phyloP scores from a whole-genome alignment of 2,329 filamentous ascomycete species.

The Colletotrichum sp. region DNA sequence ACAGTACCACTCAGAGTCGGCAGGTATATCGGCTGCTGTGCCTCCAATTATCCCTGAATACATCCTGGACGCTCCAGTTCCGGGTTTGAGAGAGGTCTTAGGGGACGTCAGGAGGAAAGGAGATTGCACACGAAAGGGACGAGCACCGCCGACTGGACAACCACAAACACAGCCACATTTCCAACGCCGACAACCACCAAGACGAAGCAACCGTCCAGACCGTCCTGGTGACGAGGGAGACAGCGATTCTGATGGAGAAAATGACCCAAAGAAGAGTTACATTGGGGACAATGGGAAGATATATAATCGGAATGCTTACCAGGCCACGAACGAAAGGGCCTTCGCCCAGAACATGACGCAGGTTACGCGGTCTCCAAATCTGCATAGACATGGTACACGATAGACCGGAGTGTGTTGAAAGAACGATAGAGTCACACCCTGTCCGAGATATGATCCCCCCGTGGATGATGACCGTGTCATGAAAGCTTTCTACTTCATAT shows the following conservation, averaged over 20 bases:
- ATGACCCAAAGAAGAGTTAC: neutral
- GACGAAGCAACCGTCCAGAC: neutral
- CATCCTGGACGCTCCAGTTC: fast-evolving
- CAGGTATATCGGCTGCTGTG: neutral
- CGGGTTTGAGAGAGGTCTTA: neutral
- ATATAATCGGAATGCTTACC: fast-evolving
- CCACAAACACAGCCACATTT: neutral
- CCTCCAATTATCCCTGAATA: neutral
- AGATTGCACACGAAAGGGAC: neutral
- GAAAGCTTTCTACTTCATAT: too few species aligned
- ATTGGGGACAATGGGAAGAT: too few species aligned
- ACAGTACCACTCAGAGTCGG: neutral
- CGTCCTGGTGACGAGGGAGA: fast-evolving
- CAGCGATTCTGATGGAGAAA: neutral
- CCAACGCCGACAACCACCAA: neutral
- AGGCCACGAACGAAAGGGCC: too few species aligned
- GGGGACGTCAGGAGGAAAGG: neutral
- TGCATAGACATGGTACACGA: too few species aligned
- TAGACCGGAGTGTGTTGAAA: too few species aligned
- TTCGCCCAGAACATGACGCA: too few species aligned
- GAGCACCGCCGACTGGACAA: neutral
- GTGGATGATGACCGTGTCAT: too few species aligned
- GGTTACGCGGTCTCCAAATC: too few species aligned
- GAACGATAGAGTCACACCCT: too few species aligned
- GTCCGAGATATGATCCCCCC: too few species aligned